Conservation (phyloP, 495 filamentous ascomycete genomes). For the Penicillium canescens region DNA sequence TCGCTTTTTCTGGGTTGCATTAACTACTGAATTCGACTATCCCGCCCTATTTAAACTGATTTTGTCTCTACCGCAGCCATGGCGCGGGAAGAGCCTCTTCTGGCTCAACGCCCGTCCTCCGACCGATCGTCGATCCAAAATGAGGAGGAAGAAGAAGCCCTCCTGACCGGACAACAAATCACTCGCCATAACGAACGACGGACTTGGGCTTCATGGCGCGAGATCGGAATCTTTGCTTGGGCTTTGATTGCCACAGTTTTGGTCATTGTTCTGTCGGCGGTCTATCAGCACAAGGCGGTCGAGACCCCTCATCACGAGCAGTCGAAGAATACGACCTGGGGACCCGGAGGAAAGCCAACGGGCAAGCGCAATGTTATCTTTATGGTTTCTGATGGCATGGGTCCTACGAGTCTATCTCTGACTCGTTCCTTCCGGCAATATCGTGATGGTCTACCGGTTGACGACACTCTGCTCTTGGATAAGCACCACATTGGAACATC, state of each 20-base stretch:
- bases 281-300: slow-evolving; percentile 65
- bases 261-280: slow-evolving; percentile 72
- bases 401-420: slow-evolving; percentile 81
- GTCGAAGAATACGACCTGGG: slow-evolving; percentile 29
- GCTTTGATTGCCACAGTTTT: slow-evolving; percentile 81
- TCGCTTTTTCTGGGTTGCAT: background rate
- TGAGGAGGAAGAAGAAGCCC: slow-evolving; percentile 63
- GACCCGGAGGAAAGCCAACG: slow-evolving; percentile 48
- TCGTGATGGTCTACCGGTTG: slow-evolving; percentile 61
- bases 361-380: slow-evolving; percentile 93
- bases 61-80: slow-evolving; percentile 24
- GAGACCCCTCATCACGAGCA: slow-evolving; percentile 19
- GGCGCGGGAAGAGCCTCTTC: slow-evolving; percentile 46
- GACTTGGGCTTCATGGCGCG: slow-evolving; percentile 59
- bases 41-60: slow-evolving; percentile 1
- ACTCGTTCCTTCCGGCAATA: slow-evolving; percentile 82
- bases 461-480: slow-evolving; percentile 77
- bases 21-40: background rate
- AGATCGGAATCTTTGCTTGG: slow-evolving; percentile 81
- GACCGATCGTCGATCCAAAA: slow-evolving; percentile 46
- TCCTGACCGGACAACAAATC: slow-evolving; percentile 59
- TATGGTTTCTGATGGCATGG: slow-evolving; percentile 99
- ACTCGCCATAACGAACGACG: slow-evolving; percentile 27
- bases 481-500: slow-evolving; percentile 85
- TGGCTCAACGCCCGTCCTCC: slow-evolving; percentile 44